These are phyloP conservation scores for Venturia aucupariae DNA, from an alignment of 2,329 filamentous ascomycete species.

Conservation along the genomic window DNA sequence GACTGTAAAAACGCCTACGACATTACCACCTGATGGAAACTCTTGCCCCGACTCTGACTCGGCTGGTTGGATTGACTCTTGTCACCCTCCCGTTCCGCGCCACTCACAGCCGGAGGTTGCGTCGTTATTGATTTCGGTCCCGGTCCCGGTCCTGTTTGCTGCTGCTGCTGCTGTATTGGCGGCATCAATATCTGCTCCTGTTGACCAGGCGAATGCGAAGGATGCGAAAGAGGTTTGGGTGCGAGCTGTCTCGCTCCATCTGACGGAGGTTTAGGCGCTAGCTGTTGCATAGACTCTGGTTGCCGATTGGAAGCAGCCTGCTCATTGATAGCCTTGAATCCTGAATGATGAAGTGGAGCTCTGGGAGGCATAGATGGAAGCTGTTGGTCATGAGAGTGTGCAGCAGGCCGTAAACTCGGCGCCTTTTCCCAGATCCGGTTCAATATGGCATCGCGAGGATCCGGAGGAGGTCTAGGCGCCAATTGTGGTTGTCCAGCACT, in stretches of 20 bases:
- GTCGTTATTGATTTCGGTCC: background rate
- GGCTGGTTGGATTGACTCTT: background rate
- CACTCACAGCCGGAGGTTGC: background rate
- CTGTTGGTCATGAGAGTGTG: background rate
- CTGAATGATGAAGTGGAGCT: slow-evolving; percentile 2
- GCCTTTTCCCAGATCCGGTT: background rate
- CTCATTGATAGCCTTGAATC: slow-evolving; percentile 12
- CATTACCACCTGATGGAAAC: slow-evolving; percentile 8
- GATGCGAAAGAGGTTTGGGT: slow-evolving; percentile 4
- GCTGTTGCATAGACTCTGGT: background rate
- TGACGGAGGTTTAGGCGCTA: background rate
- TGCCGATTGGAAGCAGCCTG: background rate
- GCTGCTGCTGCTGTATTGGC: background rate
- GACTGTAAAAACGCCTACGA: background rate
- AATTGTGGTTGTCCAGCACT: slow-evolving; percentile 12
- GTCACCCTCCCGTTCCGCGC: slow-evolving; percentile 1
- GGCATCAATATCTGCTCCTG: background rate
- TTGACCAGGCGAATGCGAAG: background rate
- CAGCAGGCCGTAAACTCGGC: slow-evolving; percentile 2
- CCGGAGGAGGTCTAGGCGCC: slow-evolving; percentile 11
- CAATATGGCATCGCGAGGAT: slow-evolving; percentile 7
- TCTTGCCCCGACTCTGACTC: slow-evolving; percentile 7
- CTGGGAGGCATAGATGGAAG: background rate
- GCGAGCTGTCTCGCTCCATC: slow-evolving; percentile 10
- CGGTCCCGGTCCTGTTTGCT: background rate